Percentiles rank a stretch among this genome's conserved stretches.
These are phyloP conservation scores for Atkinsonella texensis DNA, from an alignment of 2,329 filamentous ascomycete genomes.

Conservation along the genomic window DNA sequence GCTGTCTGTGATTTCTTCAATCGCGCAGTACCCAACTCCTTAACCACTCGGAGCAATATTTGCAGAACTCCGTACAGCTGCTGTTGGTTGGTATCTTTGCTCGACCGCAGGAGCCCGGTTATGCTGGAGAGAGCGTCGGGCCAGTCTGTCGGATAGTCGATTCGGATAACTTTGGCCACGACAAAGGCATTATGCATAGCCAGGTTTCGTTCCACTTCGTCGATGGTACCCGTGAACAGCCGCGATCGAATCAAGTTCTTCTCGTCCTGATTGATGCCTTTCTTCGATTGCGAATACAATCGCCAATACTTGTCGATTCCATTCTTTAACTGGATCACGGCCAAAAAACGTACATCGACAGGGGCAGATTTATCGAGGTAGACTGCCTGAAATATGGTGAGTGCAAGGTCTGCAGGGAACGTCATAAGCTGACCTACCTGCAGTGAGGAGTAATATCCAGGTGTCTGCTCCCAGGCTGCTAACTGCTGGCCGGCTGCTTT, in stretches of 20 bases:
- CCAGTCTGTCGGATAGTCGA: constrained; percentile 87
- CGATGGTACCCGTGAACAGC: constrained; percentile 63
- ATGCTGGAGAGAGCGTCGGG: constrained; percentile 48
- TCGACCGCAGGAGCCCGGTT: constrained; percentile 48
- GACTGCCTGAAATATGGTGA: constrained; percentile 42
- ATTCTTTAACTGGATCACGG: constrained; percentile 91
- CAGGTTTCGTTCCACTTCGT: constrained; percentile 62
- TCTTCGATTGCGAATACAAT: constrained; percentile 39
- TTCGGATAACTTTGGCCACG: constrained; percentile 74
- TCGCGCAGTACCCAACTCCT: constrained; percentile 75
- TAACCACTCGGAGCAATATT: constrained; percentile 74
- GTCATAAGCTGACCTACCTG: constrained; percentile 37
- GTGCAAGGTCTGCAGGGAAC: neutral
- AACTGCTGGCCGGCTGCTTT: constrained; percentile 61
- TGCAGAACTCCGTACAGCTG: constrained; percentile 62
- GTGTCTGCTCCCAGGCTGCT: constrained; percentile 55
- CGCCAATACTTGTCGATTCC: constrained; percentile 94
- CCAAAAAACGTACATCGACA: constrained; percentile 70
- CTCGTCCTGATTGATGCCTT: constrained; percentile 61
- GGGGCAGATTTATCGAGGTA: constrained; percentile 73
- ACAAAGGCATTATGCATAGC: constrained; percentile 83
- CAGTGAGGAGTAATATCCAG: constrained; percentile 54
- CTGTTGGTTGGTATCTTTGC: constrained; percentile 41
- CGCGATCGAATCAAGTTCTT: constrained; percentile 65
- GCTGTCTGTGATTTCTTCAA: constrained; percentile 63